These are phyloP conservation scores for Lodderomyces theae DNA, from an alignment of 1,139 yeast genomes.

Conservation along the genomic window DNA sequence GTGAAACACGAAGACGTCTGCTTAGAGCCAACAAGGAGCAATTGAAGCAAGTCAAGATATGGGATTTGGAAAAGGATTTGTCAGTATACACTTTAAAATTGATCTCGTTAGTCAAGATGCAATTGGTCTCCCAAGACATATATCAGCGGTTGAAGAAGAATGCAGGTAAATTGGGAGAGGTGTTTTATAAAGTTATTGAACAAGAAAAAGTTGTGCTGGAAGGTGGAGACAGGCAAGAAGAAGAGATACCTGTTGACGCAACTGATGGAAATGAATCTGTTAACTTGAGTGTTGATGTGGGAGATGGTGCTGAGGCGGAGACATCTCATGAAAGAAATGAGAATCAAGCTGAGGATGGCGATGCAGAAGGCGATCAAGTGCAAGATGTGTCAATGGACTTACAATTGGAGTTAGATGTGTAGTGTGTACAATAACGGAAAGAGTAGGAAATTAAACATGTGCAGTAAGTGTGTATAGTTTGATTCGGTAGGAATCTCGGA, in stretches of 20 bases:
- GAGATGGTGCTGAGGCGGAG: background rate
- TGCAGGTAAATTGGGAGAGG: constrained; percentile 44
- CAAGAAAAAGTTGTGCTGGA: background rate
- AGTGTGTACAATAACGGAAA: no score
- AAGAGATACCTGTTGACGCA: background rate
- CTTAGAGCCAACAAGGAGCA: constrained; percentile 6
- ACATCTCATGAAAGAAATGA: background rate
- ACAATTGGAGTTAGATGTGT: constrained; percentile 1
- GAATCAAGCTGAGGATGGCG: background rate
- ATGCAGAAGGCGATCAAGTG: background rate
- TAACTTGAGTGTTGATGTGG: background rate
- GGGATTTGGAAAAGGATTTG: constrained; percentile 46
- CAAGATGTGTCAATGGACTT: constrained; percentile 1
- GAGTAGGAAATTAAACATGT: no score
- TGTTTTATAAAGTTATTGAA: constrained; percentile 16
- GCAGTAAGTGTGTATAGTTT: no score
- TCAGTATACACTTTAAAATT: constrained; percentile 52
- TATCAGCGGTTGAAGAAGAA: constrained; percentile 48
- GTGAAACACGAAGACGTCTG: constrained; percentile 8
- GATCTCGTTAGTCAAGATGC: constrained; percentile 41
- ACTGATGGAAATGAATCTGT: background rate
- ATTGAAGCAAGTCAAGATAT: constrained; percentile 17
- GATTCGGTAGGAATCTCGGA: no score
- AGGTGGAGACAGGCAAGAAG: background rate
- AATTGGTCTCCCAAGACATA: constrained; percentile 30